phyloP scores from a whole-genome alignment of 768 basidiomycete species.

The Naganishia vaughanmartiniae region DNA sequence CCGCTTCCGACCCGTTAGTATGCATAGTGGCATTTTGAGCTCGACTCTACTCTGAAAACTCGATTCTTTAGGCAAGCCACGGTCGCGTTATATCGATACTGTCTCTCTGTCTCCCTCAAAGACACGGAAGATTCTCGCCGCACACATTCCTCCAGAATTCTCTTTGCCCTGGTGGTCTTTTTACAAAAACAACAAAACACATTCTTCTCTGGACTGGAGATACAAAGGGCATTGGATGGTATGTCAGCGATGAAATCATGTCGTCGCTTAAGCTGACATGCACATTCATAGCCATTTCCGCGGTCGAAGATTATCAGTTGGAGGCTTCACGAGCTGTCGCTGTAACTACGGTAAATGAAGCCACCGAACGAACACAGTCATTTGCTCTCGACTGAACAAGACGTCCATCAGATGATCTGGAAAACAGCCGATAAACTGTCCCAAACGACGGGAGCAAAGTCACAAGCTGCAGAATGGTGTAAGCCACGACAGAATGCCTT shows the following conservation, averaged over 20 bases:
- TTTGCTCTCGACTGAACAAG: background rate
- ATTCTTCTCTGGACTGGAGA: background rate
- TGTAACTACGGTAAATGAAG: background rate
- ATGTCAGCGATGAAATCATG: background rate
- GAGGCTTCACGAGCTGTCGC: slow-evolving; percentile 3
- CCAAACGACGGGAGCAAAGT: background rate
- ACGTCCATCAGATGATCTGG: slow-evolving; percentile 5
- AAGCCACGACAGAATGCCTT: background rate
- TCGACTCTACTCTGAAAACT: background rate
- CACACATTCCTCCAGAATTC: background rate
- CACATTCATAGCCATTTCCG: background rate
- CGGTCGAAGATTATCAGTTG: background rate
- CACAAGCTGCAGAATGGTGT: slow-evolving; percentile 21
- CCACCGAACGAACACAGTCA: too few species aligned
- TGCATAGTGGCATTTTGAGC: background rate
- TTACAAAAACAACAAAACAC: slow-evolving; percentile 1
- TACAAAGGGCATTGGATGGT: slow-evolving; percentile 6
- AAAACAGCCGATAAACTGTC: slow-evolving; percentile 14
- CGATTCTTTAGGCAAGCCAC: background rate
- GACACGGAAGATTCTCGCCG: background rate
- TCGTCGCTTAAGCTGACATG: background rate
- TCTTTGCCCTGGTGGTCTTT: slow-evolving; percentile 1
- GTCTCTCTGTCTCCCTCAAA: background rate
- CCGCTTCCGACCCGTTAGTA: slow-evolving; percentile 10
- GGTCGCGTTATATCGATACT: slow-evolving; percentile 6